Conservation (phyloP, 2,329 filamentous ascomycete species). For the Drechmeria coniospora region DNA sequence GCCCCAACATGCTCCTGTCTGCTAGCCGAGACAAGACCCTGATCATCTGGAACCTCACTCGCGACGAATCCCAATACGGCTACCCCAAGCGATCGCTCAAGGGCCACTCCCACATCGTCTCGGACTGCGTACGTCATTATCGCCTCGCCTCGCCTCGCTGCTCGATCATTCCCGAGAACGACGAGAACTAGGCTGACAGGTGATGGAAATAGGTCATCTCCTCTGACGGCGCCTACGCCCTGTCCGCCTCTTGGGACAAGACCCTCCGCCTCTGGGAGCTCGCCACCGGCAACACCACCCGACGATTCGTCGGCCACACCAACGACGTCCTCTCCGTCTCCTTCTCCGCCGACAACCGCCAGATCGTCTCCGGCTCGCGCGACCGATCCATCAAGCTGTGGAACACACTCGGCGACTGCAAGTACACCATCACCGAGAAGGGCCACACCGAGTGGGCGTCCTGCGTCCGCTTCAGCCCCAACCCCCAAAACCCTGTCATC, state of each 20-base stretch:
- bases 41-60: conserved; percentile 99
- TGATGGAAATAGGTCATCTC: conserved; percentile 69
- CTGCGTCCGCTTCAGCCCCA: conserved; percentile 98
- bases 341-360: conserved; percentile 99
- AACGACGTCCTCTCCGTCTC: conserved; percentile 99
- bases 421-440: conserved; percentile 99
- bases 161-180: not conserved
- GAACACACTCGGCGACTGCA: conserved; percentile 99
- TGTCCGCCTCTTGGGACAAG: conserved; percentile 99
- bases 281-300: conserved; percentile 88
- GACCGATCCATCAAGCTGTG: conserved; percentile 99
- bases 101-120: conserved; percentile 99
- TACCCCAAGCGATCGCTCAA: conserved; percentile 98
- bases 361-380: conserved; percentile 97
- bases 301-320: conserved; percentile 97
- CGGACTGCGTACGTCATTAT: conserved; percentile 83
- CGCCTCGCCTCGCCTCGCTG: too few relatives aligned
- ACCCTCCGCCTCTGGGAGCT: conserved; percentile 99
- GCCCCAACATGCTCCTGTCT: conserved; percentile 99
- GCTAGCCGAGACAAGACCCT: conserved; percentile 95
- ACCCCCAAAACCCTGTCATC: conserved; percentile 99
- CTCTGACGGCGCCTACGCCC: conserved; percentile 96
- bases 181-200: conserved; percentile 10
- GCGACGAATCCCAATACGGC: conserved; percentile 94
- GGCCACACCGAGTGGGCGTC: conserved; percentile 99